Base-by-base conservation (phyloP, 257 asterid species). In the Solanum tacnaense region DNA sequence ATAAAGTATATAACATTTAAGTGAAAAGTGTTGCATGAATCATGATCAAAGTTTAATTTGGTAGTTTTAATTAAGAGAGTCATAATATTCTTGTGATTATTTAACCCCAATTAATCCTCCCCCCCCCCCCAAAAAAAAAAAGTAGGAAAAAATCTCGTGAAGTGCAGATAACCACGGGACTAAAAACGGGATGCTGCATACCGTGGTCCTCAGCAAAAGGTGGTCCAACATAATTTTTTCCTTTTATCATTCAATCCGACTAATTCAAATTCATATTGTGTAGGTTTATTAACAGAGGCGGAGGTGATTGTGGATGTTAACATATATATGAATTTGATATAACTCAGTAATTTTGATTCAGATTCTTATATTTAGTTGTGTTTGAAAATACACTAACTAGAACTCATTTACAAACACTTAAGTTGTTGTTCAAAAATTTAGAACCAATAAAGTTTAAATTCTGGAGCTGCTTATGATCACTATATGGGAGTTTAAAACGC, bases 281-380 rank as follows among this genome's bases (percentile, higher is more conserved):
- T 31, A 1, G n/a, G 0, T 2, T 71, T 31, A 31, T 7, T 16
- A 31, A 9, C 0, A 15, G 5, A 6, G 8, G 9, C n/a, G 0
- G 2, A 18, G 9, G 44, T 12, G 5, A 21, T 49, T 49, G 20
- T 15, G 7, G 23, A 3, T 41, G 36, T 73, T 35, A 35, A 20
- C 70, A 62, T 2, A 23, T 5, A 34, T 9, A 21, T 5, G 18
- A 1, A 6, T 74, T 74, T 18, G 15, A 9, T 20, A 73, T 0
- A 73, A 32, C 1, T 8, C 2, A 32, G 1, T 18, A 72, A 9
- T 4, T 31, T 72, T 72, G 9, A 1, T 9, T 16, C 15, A 34
- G 18, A 5, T 73, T 4, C 8, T 44, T 4, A 49, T 49, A 49
- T 20, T 2, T 73, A 73, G 27, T 18, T 72, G 13, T 8, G 25